Base-by-base conservation (phyloP, 1,139 yeast species). In the Nakaseomyces delphensis region DNA sequence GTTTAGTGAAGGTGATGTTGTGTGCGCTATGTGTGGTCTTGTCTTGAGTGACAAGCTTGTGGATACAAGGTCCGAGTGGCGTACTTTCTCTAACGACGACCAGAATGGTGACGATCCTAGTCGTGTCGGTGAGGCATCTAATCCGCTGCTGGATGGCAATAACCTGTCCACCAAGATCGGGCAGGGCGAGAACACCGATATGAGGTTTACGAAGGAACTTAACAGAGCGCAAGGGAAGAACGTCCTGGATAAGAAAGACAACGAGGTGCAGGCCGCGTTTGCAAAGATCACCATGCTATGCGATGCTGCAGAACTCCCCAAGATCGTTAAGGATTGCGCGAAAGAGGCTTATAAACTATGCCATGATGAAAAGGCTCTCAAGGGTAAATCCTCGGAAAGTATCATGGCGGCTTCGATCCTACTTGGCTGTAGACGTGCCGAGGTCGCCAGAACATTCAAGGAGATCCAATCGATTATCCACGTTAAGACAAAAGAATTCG, bases 41-140 rank as follows among this genome's bases (percentile, higher is more conserved):
- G 98, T 91, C 2, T 73, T 91, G 24, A 86, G 95, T 54, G 95
- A 87, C 61, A 72, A 94, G 51, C 83, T 91, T 43, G 95, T 91
- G 27, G 98, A 91, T 60, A 89, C 96, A 4, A 73, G 98, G 54
- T 85, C 96, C 1, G 98, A 91, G 70, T 91, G 98, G 98, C 84
- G 98, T 70, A 91, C 98, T 2, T 91, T 91, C 65, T 78, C 83
- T 49, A 91, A 91, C 62, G 98, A 91, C 63, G 98, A 91, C 62
- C 97, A 89, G 65, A 93, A 91, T 53, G 95, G 95, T 55, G 97
- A 87, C 60, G 98, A 91, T 63, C 98, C 98, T 3, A 82, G 94
- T 55, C 97, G 98, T 83, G 98, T 91, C 50, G 98, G 98, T 63
- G 97, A 89, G 59, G 97, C 97, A 3, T 83, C 93, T n/a, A 89